These are phyloP conservation scores for Trapa bicornis DNA, from an alignment of 345 rosid species.

Conservation along the genomic window DNA sequence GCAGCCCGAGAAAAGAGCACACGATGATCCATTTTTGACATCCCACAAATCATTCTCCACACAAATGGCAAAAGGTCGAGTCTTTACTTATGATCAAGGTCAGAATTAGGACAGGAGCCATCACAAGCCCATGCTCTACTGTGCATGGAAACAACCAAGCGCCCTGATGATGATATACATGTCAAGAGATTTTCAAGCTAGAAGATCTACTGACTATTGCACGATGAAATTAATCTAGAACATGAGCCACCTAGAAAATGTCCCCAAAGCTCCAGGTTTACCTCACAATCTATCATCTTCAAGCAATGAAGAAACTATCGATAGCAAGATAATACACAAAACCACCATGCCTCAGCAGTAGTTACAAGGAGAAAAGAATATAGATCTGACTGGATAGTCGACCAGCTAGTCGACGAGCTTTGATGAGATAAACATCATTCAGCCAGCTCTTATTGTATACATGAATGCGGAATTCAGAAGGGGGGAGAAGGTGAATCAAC, in stretches of 20 bases:
- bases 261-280: background rate
- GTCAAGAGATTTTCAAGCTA: no score
- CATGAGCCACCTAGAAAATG: background rate
- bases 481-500: constrained; percentile 1
- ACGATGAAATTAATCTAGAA: background rate
- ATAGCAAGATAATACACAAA: background rate
- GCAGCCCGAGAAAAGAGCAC: no score
- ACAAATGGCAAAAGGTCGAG: no score
- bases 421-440: background rate
- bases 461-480: background rate
- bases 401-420: background rate
- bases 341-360: background rate
- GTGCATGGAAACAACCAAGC: no score
- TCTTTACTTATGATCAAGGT: no score
- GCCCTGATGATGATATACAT: background rate
- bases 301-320: background rate
- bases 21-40: no score
- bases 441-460: background rate
- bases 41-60: no score
- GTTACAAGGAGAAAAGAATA: background rate
- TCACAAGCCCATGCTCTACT: no score
- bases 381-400: background rate
- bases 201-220: background rate
- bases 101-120: no score
- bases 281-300: background rate